phyloP scores from a whole-genome alignment of 495 filamentous ascomycete species.

The Tuber umbilicatum region DNA sequence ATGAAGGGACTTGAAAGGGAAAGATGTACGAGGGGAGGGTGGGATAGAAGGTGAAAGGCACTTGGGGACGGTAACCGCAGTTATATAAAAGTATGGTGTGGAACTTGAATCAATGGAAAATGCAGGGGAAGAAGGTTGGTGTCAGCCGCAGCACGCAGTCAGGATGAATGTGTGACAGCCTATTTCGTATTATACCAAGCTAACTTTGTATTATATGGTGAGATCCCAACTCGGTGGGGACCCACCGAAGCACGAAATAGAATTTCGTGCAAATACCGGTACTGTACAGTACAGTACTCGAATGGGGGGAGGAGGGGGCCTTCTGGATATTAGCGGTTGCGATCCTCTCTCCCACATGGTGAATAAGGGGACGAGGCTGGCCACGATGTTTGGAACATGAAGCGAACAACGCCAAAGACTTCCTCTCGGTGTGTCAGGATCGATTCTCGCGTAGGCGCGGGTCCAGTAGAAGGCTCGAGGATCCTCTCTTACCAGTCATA shows the following conservation, averaged over 20 bases:
- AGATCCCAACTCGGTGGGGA: neutral
- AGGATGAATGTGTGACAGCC: neutral
- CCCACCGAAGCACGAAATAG: neutral
- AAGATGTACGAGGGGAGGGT: neutral
- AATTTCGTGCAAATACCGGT: neutral
- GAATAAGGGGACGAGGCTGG: neutral
- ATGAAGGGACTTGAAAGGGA: neutral
- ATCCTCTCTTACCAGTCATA: neutral
- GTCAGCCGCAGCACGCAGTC: neutral
- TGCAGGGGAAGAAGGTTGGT: neutral
- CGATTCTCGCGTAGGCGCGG: neutral
- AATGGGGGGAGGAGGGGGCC: too few relatives aligned
- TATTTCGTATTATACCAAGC: too few relatives aligned
- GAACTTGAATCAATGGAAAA: conserved; percentile 1
- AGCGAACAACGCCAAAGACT: neutral
- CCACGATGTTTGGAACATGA: neutral
- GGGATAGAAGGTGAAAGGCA: neutral
- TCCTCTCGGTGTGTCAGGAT: neutral
- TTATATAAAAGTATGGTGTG: neutral
- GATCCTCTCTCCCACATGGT: neutral
- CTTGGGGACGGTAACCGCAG: neutral
- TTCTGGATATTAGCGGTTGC: neutral
- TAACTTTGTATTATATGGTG: too few relatives aligned
- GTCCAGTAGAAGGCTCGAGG: neutral
- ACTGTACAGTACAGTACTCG: too few relatives aligned